These are phyloP conservation scores for Boletus sensibilis DNA, from an alignment of 768 basidiomycete genomes.

Conservation along the genomic window DNA sequence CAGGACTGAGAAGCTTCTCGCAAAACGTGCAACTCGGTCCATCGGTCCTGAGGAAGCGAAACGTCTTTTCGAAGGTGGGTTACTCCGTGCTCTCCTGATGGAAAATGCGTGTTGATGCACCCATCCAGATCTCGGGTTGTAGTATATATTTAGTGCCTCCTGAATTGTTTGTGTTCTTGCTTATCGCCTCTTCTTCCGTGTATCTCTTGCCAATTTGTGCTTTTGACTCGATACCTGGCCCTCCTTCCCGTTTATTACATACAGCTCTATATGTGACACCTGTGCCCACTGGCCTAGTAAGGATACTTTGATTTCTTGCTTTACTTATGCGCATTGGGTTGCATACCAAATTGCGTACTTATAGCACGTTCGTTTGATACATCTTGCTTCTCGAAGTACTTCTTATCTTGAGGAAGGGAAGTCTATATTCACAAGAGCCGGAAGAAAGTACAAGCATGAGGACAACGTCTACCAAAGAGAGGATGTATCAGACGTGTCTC, in stretches of 20 bases:
- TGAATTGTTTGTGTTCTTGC: constrained; percentile 21
- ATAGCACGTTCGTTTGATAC: constrained; percentile 25
- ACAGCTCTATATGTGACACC: constrained; percentile 20
- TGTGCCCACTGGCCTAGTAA: constrained; percentile 12
- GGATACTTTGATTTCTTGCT: constrained; percentile 26
- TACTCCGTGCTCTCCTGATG: constrained; percentile 16
- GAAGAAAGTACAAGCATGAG: constrained; percentile 4
- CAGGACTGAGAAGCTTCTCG: constrained; percentile 87
- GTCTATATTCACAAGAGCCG: constrained; percentile 7
- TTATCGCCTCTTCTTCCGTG: constrained; percentile 16
- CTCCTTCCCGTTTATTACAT: constrained; percentile 7
- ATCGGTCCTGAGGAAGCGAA: constrained; percentile 75
- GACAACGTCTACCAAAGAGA: neutral
- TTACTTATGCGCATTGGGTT: constrained; percentile 19
- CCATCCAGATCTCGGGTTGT: constrained; percentile 47
- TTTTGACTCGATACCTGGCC: constrained; percentile 5
- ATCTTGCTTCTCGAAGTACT: constrained; percentile 20
- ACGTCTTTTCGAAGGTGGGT: constrained; percentile 69
- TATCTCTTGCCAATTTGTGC: constrained; percentile 7
- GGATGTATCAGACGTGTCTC: constrained; percentile 6
- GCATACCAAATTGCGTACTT: constrained; percentile 20
- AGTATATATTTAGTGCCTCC: constrained; percentile 28
- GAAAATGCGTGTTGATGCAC: constrained; percentile 25
- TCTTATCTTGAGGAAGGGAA: neutral
- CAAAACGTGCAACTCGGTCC: constrained; percentile 75